Evolutionary conservation across 1,284 basidiomycete species (phyloP).

Genomic region (Ceratobasidium sp.): DNA sequence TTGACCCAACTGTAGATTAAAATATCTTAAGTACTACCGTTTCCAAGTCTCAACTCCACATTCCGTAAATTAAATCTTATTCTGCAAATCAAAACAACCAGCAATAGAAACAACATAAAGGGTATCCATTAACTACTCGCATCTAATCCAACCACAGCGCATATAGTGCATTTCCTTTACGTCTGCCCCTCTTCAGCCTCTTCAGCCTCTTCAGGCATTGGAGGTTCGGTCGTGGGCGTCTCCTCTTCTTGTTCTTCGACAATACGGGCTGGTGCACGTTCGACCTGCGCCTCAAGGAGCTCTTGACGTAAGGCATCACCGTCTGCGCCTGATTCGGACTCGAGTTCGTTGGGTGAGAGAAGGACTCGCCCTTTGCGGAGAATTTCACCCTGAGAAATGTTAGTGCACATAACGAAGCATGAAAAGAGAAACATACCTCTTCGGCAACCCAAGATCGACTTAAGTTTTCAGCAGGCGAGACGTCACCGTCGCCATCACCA

Average conservation of each 20-base stretch:
- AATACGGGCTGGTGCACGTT: slow-evolving; percentile 37
- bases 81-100: too few relatives aligned
- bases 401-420: not conserved
- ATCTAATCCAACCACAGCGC: too few relatives aligned
- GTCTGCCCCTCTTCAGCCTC: not conserved
- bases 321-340: slow-evolving; percentile 37
- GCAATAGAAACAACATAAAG: too few relatives aligned
- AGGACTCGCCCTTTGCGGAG: slow-evolving; percentile 39
- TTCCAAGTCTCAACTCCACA: too few relatives aligned
- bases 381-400: slow-evolving; percentile 29
- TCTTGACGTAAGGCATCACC: slow-evolving; percentile 42
- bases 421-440: slow-evolving; percentile 17
- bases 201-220: not conserved
- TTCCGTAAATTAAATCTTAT: too few relatives aligned
- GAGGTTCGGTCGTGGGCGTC: not conserved
- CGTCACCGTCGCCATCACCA: slow-evolving; percentile 13
- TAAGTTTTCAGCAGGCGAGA: slow-evolving; percentile 37
- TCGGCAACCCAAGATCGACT: slow-evolving; percentile 44
- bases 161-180: too few relatives aligned
- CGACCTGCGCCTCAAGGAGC: slow-evolving; percentile 43
- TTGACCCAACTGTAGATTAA: too few relatives aligned
- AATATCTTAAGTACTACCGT: too few relatives aligned
- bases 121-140: too few relatives aligned
- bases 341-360: slow-evolving; percentile 35
- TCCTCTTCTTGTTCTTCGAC: slow-evolving; percentile 32